Percentiles rank a stretch among this genome's conserved stretches.
Conservation (phyloP, 2,329 filamentous ascomycete genomes). For the Ophiocordyceps camponoti-saundersi region DNA sequence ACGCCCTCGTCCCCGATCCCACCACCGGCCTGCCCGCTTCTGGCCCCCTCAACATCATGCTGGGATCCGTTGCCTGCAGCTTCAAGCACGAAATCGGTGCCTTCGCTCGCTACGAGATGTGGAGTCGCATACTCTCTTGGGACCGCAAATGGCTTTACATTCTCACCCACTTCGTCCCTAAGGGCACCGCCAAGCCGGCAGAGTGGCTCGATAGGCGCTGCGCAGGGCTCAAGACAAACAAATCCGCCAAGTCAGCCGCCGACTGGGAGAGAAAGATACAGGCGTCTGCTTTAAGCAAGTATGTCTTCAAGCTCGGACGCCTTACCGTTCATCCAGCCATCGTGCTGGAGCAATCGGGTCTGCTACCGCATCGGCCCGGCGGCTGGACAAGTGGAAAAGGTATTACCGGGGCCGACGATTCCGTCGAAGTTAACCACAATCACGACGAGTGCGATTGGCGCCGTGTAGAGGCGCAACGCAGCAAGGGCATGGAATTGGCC, state of each 20-base stretch:
- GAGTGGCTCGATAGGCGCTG: constrained; percentile 32
- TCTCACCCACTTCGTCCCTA: constrained; percentile 54
- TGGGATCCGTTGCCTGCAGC: constrained; percentile 56
- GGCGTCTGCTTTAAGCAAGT: constrained; percentile 60
- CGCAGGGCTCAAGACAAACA: constrained; percentile 22
- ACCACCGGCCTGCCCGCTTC: constrained; percentile 28
- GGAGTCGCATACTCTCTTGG: constrained; percentile 54
- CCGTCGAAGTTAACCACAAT: constrained; percentile 17
- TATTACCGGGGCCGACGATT: constrained; percentile 20
- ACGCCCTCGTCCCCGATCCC: constrained; percentile 29
- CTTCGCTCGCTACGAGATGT: constrained; percentile 55
- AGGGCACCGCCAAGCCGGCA: constrained; percentile 37
- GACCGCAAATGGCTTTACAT: constrained; percentile 73
- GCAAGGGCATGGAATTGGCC: constrained; percentile 36
- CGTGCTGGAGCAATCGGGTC: constrained; percentile 50
- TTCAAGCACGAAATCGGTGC: constrained; percentile 61
- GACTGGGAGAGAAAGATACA: constrained; percentile 48
- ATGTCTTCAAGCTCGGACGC: constrained; percentile 67
- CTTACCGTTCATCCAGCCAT: constrained; percentile 73
- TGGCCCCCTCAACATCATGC: constrained; percentile 42
- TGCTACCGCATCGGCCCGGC: constrained; percentile 58
- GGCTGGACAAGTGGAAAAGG: constrained; percentile 37
- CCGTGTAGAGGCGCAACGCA: constrained; percentile 35
- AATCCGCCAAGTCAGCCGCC: constrained; percentile 15
- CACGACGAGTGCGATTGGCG: constrained; percentile 39